Conservation (phyloP, 2,329 filamentous ascomycete genomes). For the Pezicula neosporulosa region DNA sequence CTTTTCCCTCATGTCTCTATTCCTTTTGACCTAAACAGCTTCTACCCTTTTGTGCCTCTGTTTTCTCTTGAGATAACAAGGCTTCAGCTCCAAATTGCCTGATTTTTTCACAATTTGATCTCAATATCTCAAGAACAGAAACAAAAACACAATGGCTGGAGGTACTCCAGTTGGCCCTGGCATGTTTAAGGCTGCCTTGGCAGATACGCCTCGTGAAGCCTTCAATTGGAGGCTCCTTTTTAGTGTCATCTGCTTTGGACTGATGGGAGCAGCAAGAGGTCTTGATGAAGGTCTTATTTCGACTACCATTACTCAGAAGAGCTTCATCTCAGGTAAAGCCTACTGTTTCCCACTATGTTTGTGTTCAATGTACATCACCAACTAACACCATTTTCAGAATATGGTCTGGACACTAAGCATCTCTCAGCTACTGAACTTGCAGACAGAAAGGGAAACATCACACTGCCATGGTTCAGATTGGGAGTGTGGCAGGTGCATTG, state of each 20-base stretch:
- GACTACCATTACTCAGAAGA: constrained; percentile 26
- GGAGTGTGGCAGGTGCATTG: constrained; percentile 32
- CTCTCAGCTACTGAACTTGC: constrained; percentile 23
- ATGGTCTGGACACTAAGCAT: constrained; percentile 7
- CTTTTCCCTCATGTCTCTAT: too few species aligned
- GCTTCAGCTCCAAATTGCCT: too few species aligned
- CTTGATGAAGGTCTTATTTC: constrained; percentile 23
- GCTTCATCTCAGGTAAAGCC: constrained; percentile 13
- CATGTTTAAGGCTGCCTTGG: constrained; percentile 25
- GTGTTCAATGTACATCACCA: too few species aligned
- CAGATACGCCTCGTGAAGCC: constrained; percentile 27
- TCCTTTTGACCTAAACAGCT: too few species aligned
- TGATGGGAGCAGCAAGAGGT: constrained; percentile 21
- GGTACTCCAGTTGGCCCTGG: constrained; percentile 13
- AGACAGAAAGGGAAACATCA: constrained; percentile 32
- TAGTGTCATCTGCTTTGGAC: constrained; percentile 20
- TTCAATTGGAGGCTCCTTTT: constrained; percentile 29
- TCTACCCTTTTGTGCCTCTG: too few species aligned
- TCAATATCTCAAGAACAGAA: too few species aligned
- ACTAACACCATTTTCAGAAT: constrained; percentile 16
- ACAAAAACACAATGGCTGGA: too few species aligned
- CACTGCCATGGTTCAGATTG: constrained; percentile 36
- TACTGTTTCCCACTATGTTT: too few species aligned
- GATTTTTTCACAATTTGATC: too few species aligned
- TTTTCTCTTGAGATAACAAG: too few species aligned